Evolutionary conservation across 345 rosid species (phyloP).

Genomic region (Carallia brachiata): DNA sequence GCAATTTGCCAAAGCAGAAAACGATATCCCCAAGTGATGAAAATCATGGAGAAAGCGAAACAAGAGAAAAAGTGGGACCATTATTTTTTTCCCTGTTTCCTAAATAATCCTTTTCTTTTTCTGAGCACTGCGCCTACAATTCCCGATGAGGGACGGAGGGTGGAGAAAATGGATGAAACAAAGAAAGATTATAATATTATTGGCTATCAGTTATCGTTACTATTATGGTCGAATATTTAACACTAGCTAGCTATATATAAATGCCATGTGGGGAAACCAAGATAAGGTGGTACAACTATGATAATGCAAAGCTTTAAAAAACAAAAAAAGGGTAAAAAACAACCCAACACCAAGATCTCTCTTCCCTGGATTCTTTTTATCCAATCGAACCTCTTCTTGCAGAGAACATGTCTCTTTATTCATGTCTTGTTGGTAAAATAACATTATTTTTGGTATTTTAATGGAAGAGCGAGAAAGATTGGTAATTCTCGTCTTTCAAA

Average conservation of each 20-base stretch:
- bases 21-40: neutral
- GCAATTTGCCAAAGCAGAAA: neutral
- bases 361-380: slow-evolving; percentile 43
- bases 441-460: slow-evolving; percentile 5
- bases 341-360: slow-evolving; percentile 41
- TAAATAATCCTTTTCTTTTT: neutral
- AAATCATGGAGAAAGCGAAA: neutral
- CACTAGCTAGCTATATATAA: neutral
- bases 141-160: slow-evolving; percentile 32
- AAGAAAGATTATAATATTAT: slow-evolving; percentile 10
- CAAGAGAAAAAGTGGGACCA: neutral
- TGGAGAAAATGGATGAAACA: slow-evolving; percentile 15
- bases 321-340: neutral
- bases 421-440: slow-evolving; percentile 22
- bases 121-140: slow-evolving; percentile 21
- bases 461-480: neutral
- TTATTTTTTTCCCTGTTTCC: neutral
- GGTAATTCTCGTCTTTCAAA: slow-evolving; percentile 13
- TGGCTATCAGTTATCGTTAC: neutral
- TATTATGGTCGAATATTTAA: neutral
- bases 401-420: slow-evolving; percentile 44
- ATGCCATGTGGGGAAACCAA: slow-evolving; percentile 40
- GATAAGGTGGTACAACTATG: slow-evolving; percentile 47
- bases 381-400: slow-evolving; percentile 47
- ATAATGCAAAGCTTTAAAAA: slow-evolving; percentile 35